Evolutionary conservation across 2,329 filamentous ascomycete species (phyloP).

Genomic region (Fusarium drepaniforme): DNA sequence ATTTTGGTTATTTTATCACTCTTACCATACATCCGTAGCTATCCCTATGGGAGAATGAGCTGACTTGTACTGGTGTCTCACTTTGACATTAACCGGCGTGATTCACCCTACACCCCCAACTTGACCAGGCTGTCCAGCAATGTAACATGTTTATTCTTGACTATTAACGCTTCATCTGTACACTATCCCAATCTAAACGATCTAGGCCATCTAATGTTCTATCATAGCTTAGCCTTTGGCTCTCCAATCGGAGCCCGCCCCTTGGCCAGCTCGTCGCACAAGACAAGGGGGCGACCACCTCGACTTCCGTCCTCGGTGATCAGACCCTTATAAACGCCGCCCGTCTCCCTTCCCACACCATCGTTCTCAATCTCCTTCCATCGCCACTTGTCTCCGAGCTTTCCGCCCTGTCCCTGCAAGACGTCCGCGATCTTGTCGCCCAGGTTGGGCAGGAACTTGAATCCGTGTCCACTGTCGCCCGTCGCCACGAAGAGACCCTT

Average conservation of each 20-base stretch:
- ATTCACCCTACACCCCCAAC: background rate
- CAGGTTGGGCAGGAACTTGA: conserved; percentile 77
- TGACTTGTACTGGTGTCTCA: background rate
- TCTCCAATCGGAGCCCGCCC: conserved; percentile 30
- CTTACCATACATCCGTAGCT: too few relatives aligned
- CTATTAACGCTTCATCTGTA: conserved; percentile 26
- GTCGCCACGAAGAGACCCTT: conserved; percentile 71
- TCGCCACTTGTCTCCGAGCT: conserved; percentile 69
- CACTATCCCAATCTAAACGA: conserved; percentile 4
- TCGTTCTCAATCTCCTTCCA: conserved; percentile 70
- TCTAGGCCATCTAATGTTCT: conserved; percentile 29
- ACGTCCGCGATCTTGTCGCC: conserved; percentile 72
- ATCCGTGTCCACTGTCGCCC: conserved; percentile 74
- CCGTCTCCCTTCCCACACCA: conserved; percentile 47
- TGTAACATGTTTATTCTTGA: conserved; percentile 12
- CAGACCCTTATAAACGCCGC: conserved; percentile 54
- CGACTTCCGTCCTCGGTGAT: conserved; percentile 67
- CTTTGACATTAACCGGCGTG: too few relatives aligned
- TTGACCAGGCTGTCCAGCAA: background rate
- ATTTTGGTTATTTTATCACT: too few relatives aligned
- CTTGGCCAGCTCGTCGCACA: conserved; percentile 58
- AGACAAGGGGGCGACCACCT: conserved; percentile 59
- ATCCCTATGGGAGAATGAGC: too few relatives aligned
- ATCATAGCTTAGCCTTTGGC: conserved; percentile 42
- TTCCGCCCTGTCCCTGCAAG: conserved; percentile 59